phyloP scores from a whole-genome alignment of 2,329 filamentous ascomycete genomes.

The Trichoderma sp. region DNA sequence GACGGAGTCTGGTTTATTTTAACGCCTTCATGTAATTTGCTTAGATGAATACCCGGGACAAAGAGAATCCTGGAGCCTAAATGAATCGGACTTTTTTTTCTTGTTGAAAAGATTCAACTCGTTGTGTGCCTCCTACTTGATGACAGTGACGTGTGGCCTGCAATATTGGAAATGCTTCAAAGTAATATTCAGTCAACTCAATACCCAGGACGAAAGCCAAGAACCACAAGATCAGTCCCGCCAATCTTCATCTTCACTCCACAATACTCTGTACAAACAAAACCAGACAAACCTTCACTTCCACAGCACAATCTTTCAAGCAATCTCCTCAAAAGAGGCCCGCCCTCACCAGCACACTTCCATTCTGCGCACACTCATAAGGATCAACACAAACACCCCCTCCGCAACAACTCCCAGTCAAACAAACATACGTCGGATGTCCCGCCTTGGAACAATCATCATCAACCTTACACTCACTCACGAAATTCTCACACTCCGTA shows the following conservation, averaged over 20 bases:
- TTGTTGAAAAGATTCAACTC: slow-evolving; percentile 15
- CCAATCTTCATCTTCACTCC: background rate
- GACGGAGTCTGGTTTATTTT: slow-evolving; percentile 40
- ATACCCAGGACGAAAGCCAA: background rate
- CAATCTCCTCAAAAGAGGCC: slow-evolving; percentile 4
- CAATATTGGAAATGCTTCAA: background rate
- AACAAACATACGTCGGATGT: slow-evolving; percentile 30
- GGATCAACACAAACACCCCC: slow-evolving; percentile 38
- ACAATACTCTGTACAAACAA: background rate
- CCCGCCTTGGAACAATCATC: slow-evolving; percentile 30
- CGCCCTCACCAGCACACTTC: slow-evolving; percentile 30
- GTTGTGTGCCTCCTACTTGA: background rate
- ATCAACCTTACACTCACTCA: slow-evolving; percentile 28
- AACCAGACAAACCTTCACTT: background rate
- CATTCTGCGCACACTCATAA: slow-evolving; percentile 37
- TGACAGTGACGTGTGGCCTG: background rate
- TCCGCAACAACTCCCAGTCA: slow-evolving; percentile 38
- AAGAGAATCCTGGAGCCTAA: slow-evolving; percentile 26
- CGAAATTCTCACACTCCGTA: slow-evolving; percentile 36
- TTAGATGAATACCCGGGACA: slow-evolving; percentile 38
- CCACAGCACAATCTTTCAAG: background rate
- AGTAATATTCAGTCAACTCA: background rate
- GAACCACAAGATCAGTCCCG: background rate
- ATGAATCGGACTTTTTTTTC: slow-evolving; percentile 28
- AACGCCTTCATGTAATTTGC: slow-evolving; percentile 40